These are phyloP conservation scores for Eimeria tenella DNA, from an alignment of 169 alveolate genomes.

Conservation along the genomic window DNA sequence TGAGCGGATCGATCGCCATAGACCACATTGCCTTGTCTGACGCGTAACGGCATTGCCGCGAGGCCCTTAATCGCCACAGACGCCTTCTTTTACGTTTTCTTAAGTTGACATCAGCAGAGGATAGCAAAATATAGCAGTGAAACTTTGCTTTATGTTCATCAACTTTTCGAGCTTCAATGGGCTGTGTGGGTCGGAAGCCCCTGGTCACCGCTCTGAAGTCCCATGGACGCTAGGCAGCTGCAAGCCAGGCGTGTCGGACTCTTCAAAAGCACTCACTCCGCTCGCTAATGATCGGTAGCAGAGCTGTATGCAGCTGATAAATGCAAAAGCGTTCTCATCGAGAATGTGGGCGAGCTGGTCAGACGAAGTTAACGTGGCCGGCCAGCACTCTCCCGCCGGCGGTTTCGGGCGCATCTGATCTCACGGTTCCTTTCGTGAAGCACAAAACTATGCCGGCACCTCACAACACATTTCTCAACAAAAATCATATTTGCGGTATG, in stretches of 20 bases:
- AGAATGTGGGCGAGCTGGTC: too few relatives aligned
- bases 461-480: too few relatives aligned
- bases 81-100: neutral
- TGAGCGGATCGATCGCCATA: neutral
- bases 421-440: too few relatives aligned
- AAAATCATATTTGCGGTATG: too few relatives aligned
- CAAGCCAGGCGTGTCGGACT: neutral
- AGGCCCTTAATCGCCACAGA: neutral
- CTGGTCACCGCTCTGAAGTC: constrained; percentile 54
- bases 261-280: too few relatives aligned
- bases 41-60: constrained; percentile 11
- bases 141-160: neutral
- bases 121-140: neutral
- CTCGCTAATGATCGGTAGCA: neutral
- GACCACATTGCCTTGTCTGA: constrained; percentile 3
- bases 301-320: neutral
- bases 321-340: neutral
- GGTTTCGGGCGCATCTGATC: too few relatives aligned
- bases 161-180: neutral
- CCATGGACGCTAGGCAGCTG: constrained; percentile 48
- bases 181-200: neutral
- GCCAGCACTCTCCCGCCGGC: too few relatives aligned
- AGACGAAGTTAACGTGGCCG: too few relatives aligned
- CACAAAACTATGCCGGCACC: too few relatives aligned
- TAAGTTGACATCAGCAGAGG: too few relatives aligned